Evolutionary conservation across 306 rosid genomes (phyloP).

Genomic region (Senna tora): DNA sequence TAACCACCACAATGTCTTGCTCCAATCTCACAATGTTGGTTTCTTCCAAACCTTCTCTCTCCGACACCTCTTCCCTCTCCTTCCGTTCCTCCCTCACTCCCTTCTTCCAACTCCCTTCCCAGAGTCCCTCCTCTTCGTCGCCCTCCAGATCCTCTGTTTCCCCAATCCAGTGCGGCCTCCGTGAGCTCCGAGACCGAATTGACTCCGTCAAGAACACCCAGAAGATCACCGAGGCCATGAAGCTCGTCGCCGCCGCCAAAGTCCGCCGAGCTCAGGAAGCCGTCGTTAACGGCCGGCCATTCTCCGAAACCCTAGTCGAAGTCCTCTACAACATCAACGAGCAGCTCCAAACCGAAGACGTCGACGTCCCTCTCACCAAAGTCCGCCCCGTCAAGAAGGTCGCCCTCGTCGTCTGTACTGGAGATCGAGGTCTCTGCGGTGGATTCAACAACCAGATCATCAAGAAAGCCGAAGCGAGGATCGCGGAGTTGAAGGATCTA

Average conservation of each 20-base stretch:
- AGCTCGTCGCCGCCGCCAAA: constrained; percentile 80
- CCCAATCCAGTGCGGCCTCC: constrained; percentile 59
- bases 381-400: constrained; percentile 67
- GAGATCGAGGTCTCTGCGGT: constrained; percentile 77
- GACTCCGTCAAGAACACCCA: constrained; percentile 68
- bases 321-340: constrained; percentile 79
- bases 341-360: constrained; percentile 70
- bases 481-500: constrained; percentile 54
- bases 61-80: constrained; percentile 58
- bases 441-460: constrained; percentile 56
- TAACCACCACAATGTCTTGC: constrained; percentile 53
- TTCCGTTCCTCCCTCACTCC: constrained; percentile 53
- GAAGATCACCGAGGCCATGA: constrained; percentile 82
- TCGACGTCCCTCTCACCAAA: constrained; percentile 61
- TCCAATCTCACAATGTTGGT: constrained; percentile 55
- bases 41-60: constrained; percentile 60
- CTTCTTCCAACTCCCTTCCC: constrained; percentile 53
- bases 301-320: constrained; percentile 70
- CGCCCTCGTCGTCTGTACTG: constrained; percentile 67
- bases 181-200: constrained; percentile 65
- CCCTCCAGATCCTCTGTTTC: constrained; percentile 38
- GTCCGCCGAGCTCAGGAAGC: constrained; percentile 83
- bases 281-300: constrained; percentile 73
- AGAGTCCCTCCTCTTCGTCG: constrained; percentile 35
- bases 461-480: constrained; percentile 61